Base-by-base conservation (phyloP, 257 asterid species). In the Jacaranda mimosifolia region DNA sequence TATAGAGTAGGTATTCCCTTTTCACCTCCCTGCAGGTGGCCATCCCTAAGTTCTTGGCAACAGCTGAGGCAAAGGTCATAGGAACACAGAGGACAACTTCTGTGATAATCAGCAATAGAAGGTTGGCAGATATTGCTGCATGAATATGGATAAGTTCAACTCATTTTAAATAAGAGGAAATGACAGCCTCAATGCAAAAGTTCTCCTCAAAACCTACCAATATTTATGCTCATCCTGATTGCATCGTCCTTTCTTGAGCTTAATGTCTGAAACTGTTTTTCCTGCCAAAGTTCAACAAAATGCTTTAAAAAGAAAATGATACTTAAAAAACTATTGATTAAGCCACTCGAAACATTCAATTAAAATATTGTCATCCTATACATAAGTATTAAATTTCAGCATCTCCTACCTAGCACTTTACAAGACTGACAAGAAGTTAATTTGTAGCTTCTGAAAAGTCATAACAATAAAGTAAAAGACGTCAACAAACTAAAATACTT, bases 61-160 rank as follows among this genome's bases (percentile, higher is more conserved):
- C 97, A 92, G 42, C 32, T 79, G 48, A 90, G 91, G 82, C 97
- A 92, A 14, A 92, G 86, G 51, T 92, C 90, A 85, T 80, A 89
- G 75, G 85, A 81, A 68, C 97, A 92, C 40, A 1, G 9, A 26
- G 87, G 84, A 63, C 96, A 90, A 78, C 86, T 90, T 80, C 92
- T 72, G 68, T 86, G 93, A 39, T 74, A 84, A 74, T 91, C 94
- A 83, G 72, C 83, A 68, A 91, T 88, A 49, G 88, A 84, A 15
- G 92, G 81, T 70, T 62, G 81, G 73, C 97, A 91, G 78, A 84
- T 80, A 81, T 89, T 75, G 45, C 97, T 89, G 87, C 86, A 85
- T 21, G 74, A 64, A 71, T 18, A 72, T 49, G 43, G 53, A 36
- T 11, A 75, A 46, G 35, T 36, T 73, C 48, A 74, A 42, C 13